Evolutionary conservation across 2,329 filamentous ascomycete genomes (phyloP).

Genomic region (Trichoderma cornu-damae): DNA sequence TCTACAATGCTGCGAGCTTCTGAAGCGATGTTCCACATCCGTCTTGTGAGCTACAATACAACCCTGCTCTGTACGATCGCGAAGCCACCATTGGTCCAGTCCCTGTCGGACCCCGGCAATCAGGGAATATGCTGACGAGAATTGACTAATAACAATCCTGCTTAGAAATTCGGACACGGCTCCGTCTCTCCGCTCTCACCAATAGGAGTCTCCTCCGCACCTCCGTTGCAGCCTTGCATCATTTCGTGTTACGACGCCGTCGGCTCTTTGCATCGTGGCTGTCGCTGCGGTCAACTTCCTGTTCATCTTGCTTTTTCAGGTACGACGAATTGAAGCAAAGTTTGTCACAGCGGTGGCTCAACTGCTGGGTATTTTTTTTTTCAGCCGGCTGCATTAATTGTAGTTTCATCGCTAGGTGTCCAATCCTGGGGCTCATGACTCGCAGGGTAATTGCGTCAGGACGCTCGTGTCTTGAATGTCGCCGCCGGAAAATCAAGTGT

Average conservation of each 20-base stretch:
- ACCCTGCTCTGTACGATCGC: not conserved
- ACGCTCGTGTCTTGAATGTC: conserved; percentile 20
- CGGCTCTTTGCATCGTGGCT: not conserved
- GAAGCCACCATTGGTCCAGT: not conserved
- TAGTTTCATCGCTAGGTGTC: not conserved
- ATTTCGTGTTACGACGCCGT: not conserved
- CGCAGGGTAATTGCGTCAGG: conserved; percentile 14
- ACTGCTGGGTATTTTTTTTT: not conserved
- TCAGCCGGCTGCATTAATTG: not conserved
- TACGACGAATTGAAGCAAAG: not conserved
- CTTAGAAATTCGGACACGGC: conserved; percentile 17
- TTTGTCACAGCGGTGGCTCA: not conserved
- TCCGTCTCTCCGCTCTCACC: conserved; percentile 20
- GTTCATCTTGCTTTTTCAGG: not conserved
- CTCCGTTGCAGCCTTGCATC: not conserved
- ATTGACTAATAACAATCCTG: not conserved
- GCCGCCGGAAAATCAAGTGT: conserved; percentile 22
- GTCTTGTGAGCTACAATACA: no score
- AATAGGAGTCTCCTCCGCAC: conserved; percentile 13
- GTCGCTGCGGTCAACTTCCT: not conserved
- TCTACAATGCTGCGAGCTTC: not conserved
- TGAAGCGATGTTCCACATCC: not conserved
- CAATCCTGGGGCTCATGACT: conserved; percentile 2
- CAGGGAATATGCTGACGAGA: not conserved
- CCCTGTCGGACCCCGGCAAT: not conserved